Evolutionary conservation across 2,329 filamentous ascomycete species (phyloP).

Genomic region (Cordyceps cateniannulata): DNA sequence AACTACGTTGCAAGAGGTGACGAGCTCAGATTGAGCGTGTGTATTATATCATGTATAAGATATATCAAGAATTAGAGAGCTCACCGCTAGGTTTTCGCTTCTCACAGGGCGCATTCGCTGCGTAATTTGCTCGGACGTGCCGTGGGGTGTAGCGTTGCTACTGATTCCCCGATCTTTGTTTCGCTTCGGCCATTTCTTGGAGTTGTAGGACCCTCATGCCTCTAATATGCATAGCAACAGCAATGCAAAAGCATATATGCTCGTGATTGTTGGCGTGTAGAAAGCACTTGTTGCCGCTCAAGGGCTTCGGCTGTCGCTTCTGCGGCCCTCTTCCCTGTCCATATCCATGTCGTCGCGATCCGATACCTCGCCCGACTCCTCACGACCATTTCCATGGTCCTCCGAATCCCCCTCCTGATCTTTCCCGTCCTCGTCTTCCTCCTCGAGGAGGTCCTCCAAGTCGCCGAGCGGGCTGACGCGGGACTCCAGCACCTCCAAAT

Average conservation of each 20-base stretch:
- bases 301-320: slow-evolving; percentile 16
- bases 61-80: no score
- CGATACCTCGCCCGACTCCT: slow-evolving; percentile 35
- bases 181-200: background rate
- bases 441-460: slow-evolving; percentile 63
- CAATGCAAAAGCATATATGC: background rate
- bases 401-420: slow-evolving; percentile 45
- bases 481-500: slow-evolving; percentile 80
- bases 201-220: background rate
- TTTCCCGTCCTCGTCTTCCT: slow-evolving; percentile 41
- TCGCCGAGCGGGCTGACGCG: slow-evolving; percentile 78
- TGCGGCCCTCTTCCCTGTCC: slow-evolving; percentile 25
- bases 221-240: background rate
- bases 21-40: slow-evolving; percentile 16
- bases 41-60: slow-evolving; percentile 10
- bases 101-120: no score
- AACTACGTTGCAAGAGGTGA: slow-evolving; percentile 31
- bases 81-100: no score
- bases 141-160: background rate
- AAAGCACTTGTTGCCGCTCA: slow-evolving; percentile 1
- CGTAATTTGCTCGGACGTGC: background rate
- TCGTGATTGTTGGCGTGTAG: background rate
- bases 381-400: slow-evolving; percentile 16
- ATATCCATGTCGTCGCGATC: slow-evolving; percentile 34
- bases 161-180: background rate